A percentile compares a stretch with the other conserved stretches of the same genome.
Evolutionary conservation across 805 yeast genomes (phyloP).

Genomic region (Wickerhamiella sergipiensis): DNA sequence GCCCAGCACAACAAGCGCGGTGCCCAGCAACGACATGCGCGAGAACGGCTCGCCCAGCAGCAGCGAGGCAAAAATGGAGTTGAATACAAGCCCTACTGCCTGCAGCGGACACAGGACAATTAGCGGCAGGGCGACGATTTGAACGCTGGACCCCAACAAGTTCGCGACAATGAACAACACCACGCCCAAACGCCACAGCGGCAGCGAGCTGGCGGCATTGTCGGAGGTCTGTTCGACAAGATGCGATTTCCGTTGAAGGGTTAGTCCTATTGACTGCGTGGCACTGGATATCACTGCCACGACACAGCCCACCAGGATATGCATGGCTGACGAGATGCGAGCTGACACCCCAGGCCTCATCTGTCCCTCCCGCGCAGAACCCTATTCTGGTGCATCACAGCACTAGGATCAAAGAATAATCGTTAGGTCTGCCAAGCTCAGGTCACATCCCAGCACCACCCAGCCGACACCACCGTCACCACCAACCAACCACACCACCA

Average conservation of each 20-base stretch:
- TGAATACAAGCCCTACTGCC: constrained; percentile 79
- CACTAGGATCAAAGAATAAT: neutral
- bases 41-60: constrained; percentile 60
- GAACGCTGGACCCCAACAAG: constrained; percentile 68
- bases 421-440: no score
- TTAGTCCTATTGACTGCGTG: constrained; percentile 67
- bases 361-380: no score
- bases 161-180: constrained; percentile 57
- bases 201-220: constrained; percentile 16
- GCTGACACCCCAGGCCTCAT: no score
- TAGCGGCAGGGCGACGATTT: constrained; percentile 70
- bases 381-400: neutral
- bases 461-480: no score
- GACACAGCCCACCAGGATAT: constrained; percentile 41
- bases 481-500: no score
- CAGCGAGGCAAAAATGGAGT: constrained; percentile 56
- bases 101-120: constrained; percentile 71
- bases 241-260: constrained; percentile 70
- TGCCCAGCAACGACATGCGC: constrained; percentile 42
- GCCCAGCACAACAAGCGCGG: constrained; percentile 53
- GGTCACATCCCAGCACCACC: no score
- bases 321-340: neutral
- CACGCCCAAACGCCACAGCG: constrained; percentile 64
- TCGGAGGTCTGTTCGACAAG: constrained; percentile 23
- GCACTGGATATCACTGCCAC: constrained; percentile 69